Evolutionary conservation across 202 grass and related monocot species (phyloP).

Genomic region (Panicum virgatum): DNA sequence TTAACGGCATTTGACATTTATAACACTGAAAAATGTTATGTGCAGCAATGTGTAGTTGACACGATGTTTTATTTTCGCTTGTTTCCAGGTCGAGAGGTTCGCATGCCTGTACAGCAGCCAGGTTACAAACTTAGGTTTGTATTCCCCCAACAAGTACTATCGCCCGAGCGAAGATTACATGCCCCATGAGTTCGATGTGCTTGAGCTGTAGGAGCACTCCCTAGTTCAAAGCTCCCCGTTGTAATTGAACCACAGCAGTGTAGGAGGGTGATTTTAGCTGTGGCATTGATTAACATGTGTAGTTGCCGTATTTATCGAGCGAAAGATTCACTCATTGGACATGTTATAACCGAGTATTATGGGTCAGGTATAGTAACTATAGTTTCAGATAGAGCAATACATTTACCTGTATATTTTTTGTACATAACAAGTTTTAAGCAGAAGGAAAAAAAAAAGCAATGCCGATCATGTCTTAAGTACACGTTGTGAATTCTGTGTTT

Average conservation of each 20-base stretch:
- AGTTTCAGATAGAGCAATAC: constrained; percentile 23
- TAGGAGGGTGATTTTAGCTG: constrained; percentile 22
- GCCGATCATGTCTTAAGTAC: background rate
- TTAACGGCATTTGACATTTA: background rate
- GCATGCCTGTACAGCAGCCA: constrained; percentile 93
- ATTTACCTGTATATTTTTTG: constrained; percentile 27
- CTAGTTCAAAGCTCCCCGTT: constrained; percentile 3
- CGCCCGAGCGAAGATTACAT: constrained; percentile 98
- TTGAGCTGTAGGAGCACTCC: constrained; percentile 54
- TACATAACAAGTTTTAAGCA: constrained; percentile 26
- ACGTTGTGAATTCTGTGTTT: background rate
- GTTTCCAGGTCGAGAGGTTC: constrained; percentile 87
- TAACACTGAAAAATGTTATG: background rate
- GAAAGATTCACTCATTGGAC: constrained; percentile 27
- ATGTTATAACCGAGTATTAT: background rate
- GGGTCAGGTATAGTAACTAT: constrained; percentile 11
- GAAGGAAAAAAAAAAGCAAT: constrained; percentile 24
- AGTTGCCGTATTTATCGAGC: background rate
- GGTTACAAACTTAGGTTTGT: constrained; percentile 83
- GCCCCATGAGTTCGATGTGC: constrained; percentile 93
- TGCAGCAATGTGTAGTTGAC: background rate
- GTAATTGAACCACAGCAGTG: constrained; percentile 8
- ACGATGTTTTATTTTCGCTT: background rate
- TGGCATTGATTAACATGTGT: constrained; percentile 24
- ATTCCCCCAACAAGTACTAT: constrained; percentile 95